phyloP scores from a whole-genome alignment of 768 basidiomycete genomes.

The Sutorius australiensis region DNA sequence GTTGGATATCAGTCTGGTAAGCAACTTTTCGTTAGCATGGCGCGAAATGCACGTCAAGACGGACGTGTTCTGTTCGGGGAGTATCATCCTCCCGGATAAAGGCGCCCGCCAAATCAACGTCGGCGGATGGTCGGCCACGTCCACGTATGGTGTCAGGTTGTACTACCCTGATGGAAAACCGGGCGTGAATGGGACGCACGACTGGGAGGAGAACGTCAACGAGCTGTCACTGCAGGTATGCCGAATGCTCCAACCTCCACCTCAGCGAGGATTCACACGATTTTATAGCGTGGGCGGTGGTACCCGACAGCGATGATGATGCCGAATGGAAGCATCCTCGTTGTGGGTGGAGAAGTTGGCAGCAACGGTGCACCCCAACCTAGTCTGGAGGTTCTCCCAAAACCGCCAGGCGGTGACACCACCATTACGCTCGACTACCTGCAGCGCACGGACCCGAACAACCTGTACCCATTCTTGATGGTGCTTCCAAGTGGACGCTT shows the following conservation, averaged over 20 bases:
- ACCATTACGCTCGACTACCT: constrained; percentile 61
- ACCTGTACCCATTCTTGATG: constrained; percentile 74
- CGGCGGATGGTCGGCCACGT: constrained; percentile 58
- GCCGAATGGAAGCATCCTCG: constrained; percentile 69
- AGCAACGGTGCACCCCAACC: constrained; percentile 65
- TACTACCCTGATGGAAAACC: constrained; percentile 66
- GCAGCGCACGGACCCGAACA: constrained; percentile 70
- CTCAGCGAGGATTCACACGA: not conserved
- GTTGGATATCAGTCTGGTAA: constrained; percentile 57
- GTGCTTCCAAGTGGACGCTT: constrained; percentile 66
- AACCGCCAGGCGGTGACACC: constrained; percentile 59
- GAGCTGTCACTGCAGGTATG: constrained; percentile 59
- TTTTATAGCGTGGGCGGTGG: constrained; percentile 59
- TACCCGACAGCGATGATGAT: constrained; percentile 67
- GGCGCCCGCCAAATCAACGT: constrained; percentile 38
- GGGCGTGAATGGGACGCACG: constrained; percentile 70
- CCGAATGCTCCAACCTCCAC: not conserved
- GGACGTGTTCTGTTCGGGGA: constrained; percentile 78
- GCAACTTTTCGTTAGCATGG: constrained; percentile 51
- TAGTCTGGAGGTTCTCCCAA: constrained; percentile 69
- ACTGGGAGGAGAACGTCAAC: constrained; percentile 72
- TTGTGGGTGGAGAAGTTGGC: constrained; percentile 73
- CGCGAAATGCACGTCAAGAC: constrained; percentile 72
- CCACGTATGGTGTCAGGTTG: constrained; percentile 69
- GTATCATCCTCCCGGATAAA: constrained; percentile 72